Base-by-base conservation (phyloP, 768 basidiomycete species). In the Suillus alpinus region DNA sequence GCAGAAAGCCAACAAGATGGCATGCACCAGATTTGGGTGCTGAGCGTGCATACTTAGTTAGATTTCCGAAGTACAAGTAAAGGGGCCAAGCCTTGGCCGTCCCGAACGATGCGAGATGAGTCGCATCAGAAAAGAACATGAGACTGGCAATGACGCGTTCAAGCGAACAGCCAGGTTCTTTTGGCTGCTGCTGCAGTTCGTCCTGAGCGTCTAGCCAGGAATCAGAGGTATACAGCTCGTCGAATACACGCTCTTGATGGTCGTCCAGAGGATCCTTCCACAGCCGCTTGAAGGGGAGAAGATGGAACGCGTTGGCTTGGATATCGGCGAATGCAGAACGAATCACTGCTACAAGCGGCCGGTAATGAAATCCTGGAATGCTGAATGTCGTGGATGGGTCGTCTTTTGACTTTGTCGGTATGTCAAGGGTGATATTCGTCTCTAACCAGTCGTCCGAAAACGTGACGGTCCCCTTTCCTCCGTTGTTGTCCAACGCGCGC, bases 1-100 rank as follows among this genome's bases (percentile, higher is more conserved):
- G 64, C 7, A 72, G 57, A 37, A 66, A 69, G 0, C 68, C 66
- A 7, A 66, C 67, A 3, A 68, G 37, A n/a, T 68, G 69, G 49
- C 68, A 66, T 2, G 56, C 57, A 16, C 65, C 62, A 43, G 61
- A 61, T 2, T 53, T 56, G 0, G 65, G 67, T 36, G 62, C 58
- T 0, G 23, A 56, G 4, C 40, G 18, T 1, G 46, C 41, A 16
- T 66, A 66, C 26, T 60, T 66, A 0, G 43, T 62, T 0, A 39
- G 32, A 37, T 60, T 60, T 0, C 59, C 59, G 8, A 65, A 39
- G 5, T 59, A 65, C 14, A 66, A 8, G 5, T 66, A 70, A 0
- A 69, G 8, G 0, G 64, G 67, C 66, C 68, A 69, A 0, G 66
- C n/a, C 0, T 29, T 29, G 0, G 66, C 59, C 4, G 59, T 57